Evolutionary conservation across 495 filamentous ascomycete genomes (phyloP).

Genomic region (Podospora anserina): DNA sequence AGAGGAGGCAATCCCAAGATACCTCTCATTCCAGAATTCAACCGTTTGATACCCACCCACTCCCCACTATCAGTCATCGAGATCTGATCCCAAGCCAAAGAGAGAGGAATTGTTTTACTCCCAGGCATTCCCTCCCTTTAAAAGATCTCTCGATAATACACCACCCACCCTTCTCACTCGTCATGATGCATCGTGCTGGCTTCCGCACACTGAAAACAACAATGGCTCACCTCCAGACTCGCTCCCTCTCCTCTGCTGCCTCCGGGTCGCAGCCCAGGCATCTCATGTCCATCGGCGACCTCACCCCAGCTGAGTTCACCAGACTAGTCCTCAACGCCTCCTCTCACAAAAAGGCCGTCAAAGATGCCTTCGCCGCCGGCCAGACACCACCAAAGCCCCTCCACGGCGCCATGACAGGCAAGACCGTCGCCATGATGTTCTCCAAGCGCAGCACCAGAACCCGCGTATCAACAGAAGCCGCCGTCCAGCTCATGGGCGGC

Average conservation of each 20-base stretch:
- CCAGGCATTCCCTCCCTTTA: background rate
- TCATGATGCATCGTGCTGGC: slow-evolving; percentile 27
- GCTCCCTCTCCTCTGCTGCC: slow-evolving; percentile 28
- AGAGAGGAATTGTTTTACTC: background rate
- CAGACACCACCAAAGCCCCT: slow-evolving; percentile 49
- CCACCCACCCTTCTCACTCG: background rate
- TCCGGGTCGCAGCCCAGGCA: slow-evolving; percentile 59
- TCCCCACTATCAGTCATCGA: background rate
- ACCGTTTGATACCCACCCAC: background rate
- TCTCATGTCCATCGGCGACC: slow-evolving; percentile 84
- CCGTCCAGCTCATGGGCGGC: slow-evolving; percentile 76
- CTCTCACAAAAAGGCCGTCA: slow-evolving; percentile 71
- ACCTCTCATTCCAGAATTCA: background rate
- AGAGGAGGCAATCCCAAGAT: background rate
- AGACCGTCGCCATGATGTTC: slow-evolving; percentile 93
- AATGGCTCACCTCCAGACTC: slow-evolving; percentile 26
- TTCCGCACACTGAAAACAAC: slow-evolving; percentile 27
- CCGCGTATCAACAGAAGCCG: slow-evolving; percentile 85
- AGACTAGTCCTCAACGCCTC: slow-evolving; percentile 78
- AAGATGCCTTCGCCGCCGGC: slow-evolving; percentile 55
- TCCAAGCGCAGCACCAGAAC: slow-evolving; percentile 92
- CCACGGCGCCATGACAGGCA: slow-evolving; percentile 52
- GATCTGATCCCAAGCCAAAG: background rate
- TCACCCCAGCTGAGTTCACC: slow-evolving; percentile 73
- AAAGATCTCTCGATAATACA: background rate